Evolutionary conservation across 1,284 basidiomycete genomes (phyloP), one percentile per base, ranked within the genome.

Genomic region (Apiotrichum akiyoshidainum): DNA sequence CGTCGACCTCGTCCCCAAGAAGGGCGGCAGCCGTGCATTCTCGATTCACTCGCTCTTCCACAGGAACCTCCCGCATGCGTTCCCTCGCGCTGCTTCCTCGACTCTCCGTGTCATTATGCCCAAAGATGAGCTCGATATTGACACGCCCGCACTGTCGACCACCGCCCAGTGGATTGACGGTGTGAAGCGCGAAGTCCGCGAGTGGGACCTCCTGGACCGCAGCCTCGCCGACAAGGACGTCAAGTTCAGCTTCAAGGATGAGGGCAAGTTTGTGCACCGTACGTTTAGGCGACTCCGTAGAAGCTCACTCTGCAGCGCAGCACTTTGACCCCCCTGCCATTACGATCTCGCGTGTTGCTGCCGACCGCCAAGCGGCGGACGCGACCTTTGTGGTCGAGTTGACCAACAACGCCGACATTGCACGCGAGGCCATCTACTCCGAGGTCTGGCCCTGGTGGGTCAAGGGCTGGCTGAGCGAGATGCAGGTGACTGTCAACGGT

Each of bases 361-460:
- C 84, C 41, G 89, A 92, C 6, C 81, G 86, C 11, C 87, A 85
- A 52, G 94, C 95, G 72, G 87, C 84, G 26, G 84, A 80, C 59
- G 91, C 91, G 2, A 81, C 83, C 31, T 84, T 99, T 17, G 82
- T 83, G 37, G 77, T 95, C 9, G 81, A 82, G 22, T 77, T 98
- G 51, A 81, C 74, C 16, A 97, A 97, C 72, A 82, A 85, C 54
- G 79, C 80, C 19, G 68, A 82, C 8, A 65, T 73, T 0, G 71
- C 82, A 2, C 75, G 87, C 35, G 78, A 82, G 34, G 82, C 87
- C 0, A 77, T 88, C 10, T 97, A 95, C 78, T 83, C 92, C 54
- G 96, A 99, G 76, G 88, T 89, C 2, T 86, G 96, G 82, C 95
- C 95, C 4, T 96, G 92, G 87, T 87, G 93, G 70, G 82, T 98